A percentile compares a stretch with the other conserved stretches of the same genome.
These are phyloP conservation scores for Rhynchosporium graminicola DNA, from an alignment of 2,329 filamentous ascomycete species.

Conservation along the genomic window DNA sequence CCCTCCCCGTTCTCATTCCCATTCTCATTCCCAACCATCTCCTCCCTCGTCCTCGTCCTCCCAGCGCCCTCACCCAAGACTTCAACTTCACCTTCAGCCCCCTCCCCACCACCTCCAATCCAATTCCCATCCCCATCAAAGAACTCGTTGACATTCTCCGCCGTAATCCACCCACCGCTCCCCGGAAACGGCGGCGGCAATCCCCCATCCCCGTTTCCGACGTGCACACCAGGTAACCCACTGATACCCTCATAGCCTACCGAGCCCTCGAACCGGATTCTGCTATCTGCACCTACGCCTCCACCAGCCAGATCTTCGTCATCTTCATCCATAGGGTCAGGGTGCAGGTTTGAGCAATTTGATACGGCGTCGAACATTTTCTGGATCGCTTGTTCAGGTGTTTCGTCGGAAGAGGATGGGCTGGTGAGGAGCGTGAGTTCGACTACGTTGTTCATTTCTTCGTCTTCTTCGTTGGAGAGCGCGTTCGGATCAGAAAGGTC, in stretches of 20 bases:
- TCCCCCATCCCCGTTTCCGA: constrained; percentile 50
- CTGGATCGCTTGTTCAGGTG: constrained; percentile 37
- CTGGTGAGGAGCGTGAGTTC: constrained; percentile 67
- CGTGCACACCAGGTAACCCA: constrained; percentile 57
- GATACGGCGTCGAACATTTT: constrained; percentile 65
- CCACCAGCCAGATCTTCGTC: constrained; percentile 51
- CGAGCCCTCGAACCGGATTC: constrained; percentile 57
- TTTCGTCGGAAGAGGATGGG: constrained; percentile 17
- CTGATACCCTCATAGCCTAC: constrained; percentile 55
- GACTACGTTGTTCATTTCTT: constrained; percentile 58
- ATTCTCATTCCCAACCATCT: constrained; percentile 47
- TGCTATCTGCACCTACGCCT: constrained; percentile 50
- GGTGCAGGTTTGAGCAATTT: constrained; percentile 74
- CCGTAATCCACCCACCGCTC: constrained; percentile 83
- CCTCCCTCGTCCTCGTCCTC: constrained; percentile 55
- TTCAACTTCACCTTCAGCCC: constrained; percentile 37
- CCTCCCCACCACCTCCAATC: constrained; percentile 50
- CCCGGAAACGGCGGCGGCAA: constrained; percentile 70
- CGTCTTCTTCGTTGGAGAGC: constrained; percentile 56
- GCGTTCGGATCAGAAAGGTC: constrained; percentile 57
- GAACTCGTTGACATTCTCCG: constrained; percentile 84
- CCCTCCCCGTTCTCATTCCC: constrained; percentile 42
- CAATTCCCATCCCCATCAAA: constrained; percentile 82
- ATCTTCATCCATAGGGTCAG: constrained; percentile 59
- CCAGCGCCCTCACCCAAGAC: constrained; percentile 66